Percentiles rank a stretch among this genome's conserved stretches.
Conservation (phyloP, 164 flowering plant genomes). For the Berberis thunbergii region DNA sequence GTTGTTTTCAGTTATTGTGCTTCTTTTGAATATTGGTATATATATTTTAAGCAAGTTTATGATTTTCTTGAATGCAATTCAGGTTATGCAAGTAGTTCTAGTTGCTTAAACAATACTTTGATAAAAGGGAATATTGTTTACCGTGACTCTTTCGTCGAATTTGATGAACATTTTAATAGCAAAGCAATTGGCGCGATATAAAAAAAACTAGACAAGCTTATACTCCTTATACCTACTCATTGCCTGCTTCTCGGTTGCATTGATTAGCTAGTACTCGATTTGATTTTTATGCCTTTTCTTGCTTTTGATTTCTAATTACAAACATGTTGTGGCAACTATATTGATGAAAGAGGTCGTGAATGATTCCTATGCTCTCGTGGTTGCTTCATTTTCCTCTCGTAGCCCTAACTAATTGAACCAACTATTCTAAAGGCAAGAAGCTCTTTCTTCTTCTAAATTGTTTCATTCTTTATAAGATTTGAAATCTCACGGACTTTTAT, state of each 20-base stretch:
- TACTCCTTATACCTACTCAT: not conserved
- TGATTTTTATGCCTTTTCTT: not conserved
- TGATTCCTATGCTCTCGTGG: slow-evolving; percentile 29
- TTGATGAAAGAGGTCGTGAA: slow-evolving; percentile 13
- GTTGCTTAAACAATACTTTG: not conserved
- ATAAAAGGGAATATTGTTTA: too few relatives aligned
- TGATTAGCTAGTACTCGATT: too few relatives aligned
- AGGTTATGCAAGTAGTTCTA: not conserved
- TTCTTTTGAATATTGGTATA: too few relatives aligned
- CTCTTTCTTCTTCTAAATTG: too few relatives aligned
- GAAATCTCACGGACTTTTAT: too few relatives aligned
- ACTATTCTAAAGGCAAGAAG: slow-evolving; percentile 17
- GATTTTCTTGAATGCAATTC: not conserved
- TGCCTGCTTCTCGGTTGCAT: not conserved
- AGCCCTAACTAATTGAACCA: slow-evolving; percentile 31
- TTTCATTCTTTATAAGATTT: too few relatives aligned
- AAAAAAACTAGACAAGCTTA: not conserved
- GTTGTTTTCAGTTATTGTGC: not conserved
- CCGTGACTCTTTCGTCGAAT: too few relatives aligned
- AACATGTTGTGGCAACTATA: slow-evolving; percentile 10
- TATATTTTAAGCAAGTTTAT: too few relatives aligned
- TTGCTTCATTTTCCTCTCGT: slow-evolving; percentile 44
- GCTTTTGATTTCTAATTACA: not conserved
- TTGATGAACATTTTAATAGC: too few relatives aligned
- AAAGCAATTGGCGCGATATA: not conserved